A percentile compares a stretch with the other conserved stretches of the same genome.
Conservation (phyloP, 495 filamentous ascomycete species). For the Aspergillus egyptiacus region DNA sequence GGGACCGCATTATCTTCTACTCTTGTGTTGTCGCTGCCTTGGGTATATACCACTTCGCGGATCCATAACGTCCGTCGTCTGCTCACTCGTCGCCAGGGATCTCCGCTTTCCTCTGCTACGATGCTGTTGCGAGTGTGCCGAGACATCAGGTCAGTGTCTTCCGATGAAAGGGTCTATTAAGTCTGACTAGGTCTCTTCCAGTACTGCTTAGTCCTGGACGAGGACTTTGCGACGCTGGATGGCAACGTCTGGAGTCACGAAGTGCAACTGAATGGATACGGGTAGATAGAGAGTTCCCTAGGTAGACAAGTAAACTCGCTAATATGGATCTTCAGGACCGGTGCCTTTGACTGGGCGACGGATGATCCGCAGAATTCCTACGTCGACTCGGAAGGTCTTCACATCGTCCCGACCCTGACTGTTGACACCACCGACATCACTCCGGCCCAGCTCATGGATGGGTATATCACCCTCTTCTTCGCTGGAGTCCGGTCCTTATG, state of each 20-base stretch:
- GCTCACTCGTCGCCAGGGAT: not conserved
- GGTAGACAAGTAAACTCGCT: no score
- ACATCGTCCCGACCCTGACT: constrained; percentile 2
- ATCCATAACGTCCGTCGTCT: not conserved
- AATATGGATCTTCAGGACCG: not conserved
- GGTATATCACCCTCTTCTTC: no score
- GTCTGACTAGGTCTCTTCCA: no score
- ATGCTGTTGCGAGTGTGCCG: not conserved
- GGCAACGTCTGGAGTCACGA: not conserved
- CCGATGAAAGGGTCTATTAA: no score
- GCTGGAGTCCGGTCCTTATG: no score
- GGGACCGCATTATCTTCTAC: constrained; percentile 5
- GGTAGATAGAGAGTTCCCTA: not conserved
- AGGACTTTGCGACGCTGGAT: not conserved
- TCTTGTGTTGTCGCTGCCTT: not conserved
- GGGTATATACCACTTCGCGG: not conserved
- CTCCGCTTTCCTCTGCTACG: not conserved
- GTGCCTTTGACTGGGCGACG: constrained; percentile 4
- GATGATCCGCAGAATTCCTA: not conserved
- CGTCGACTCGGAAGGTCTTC: not conserved
- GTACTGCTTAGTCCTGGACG: constrained; percentile 3
- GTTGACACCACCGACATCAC: not conserved
- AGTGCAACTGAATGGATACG: constrained; percentile 4
- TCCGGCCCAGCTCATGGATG: not conserved
- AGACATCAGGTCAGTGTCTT: not conserved